Conservation (phyloP, 352 stramenopile species). For the Pythium insidiosum region DNA sequence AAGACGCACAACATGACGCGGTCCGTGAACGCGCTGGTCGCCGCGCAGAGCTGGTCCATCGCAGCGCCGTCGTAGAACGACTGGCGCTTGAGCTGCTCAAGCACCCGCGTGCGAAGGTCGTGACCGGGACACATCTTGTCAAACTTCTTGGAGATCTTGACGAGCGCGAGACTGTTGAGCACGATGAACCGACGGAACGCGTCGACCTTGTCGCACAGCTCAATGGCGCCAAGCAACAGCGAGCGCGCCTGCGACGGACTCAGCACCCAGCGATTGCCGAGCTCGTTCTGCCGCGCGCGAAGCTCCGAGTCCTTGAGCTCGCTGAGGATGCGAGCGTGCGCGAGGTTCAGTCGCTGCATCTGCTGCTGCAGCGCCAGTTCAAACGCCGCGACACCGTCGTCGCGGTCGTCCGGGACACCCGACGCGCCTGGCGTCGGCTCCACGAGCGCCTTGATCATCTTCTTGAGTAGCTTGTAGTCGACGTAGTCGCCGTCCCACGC, state of each 20-base stretch:
- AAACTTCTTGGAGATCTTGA: slow-evolving; percentile 83
- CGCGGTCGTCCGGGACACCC: not conserved
- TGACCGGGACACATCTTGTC: slow-evolving; percentile 37
- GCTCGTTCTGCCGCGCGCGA: slow-evolving; percentile 19
- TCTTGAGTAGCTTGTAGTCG: slow-evolving; percentile 79
- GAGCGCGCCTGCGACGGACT: slow-evolving; percentile 35
- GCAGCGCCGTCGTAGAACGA: slow-evolving; percentile 54
- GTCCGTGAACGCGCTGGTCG: slow-evolving; percentile 40
- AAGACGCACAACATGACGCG: slow-evolving; percentile 65
- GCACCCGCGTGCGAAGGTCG: slow-evolving; percentile 22
- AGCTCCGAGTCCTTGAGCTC: slow-evolving; percentile 36
- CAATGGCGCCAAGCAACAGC: slow-evolving; percentile 44
- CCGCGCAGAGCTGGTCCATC: slow-evolving; percentile 46
- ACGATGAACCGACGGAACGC: slow-evolving; percentile 71
- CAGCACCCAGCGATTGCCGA: slow-evolving; percentile 58
- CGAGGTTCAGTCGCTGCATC: slow-evolving; percentile 53
- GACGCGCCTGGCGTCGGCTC: not conserved
- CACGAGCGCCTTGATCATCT: slow-evolving; percentile 35
- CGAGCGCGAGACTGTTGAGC: slow-evolving; percentile 68
- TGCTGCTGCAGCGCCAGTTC: slow-evolving; percentile 26
- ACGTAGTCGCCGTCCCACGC: slow-evolving; percentile 65
- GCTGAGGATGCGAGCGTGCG: slow-evolving; percentile 42
- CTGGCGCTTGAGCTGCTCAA: slow-evolving; percentile 51
- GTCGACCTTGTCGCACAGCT: slow-evolving; percentile 56
- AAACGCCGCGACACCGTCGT: slow-evolving; percentile 16